Conservation (phyloP, 805 yeast genomes). For the Teunomyces panamensis region DNA sequence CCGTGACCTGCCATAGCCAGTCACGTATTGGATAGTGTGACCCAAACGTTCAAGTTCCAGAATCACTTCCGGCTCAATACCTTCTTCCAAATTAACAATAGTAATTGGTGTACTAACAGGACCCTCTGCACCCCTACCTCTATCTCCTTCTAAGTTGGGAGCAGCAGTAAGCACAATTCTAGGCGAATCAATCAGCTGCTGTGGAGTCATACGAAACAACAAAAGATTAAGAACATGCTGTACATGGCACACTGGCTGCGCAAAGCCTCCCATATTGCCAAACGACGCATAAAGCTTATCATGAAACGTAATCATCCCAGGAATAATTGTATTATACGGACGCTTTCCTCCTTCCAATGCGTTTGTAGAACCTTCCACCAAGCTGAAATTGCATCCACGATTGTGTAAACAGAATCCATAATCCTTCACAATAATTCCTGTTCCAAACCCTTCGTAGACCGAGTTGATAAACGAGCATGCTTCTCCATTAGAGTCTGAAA, state of each 20-base stretch:
- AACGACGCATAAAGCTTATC: slow-evolving; percentile 58
- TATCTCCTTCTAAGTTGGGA: slow-evolving; percentile 40
- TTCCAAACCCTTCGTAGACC: slow-evolving; percentile 65
- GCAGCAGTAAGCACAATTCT: slow-evolving; percentile 63
- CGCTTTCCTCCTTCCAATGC: slow-evolving; percentile 66
- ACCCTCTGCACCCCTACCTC: slow-evolving; percentile 60
- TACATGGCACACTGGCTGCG: slow-evolving; percentile 83
- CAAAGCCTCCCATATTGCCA: slow-evolving; percentile 86
- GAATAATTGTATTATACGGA: slow-evolving; percentile 81
- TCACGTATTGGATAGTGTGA: slow-evolving; percentile 48
- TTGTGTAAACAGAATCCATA: slow-evolving; percentile 71
- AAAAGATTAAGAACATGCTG: slow-evolving; percentile 69
- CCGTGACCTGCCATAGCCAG: slow-evolving; percentile 40
- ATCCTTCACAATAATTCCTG: slow-evolving; percentile 62
- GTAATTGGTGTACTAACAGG: slow-evolving; percentile 62
- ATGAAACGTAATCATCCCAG: slow-evolving; percentile 69
- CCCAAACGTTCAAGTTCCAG: slow-evolving; percentile 50
- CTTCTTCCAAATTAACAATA: slow-evolving; percentile 62
- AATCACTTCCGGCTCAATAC: slow-evolving; percentile 48
- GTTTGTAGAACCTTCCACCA: slow-evolving; percentile 55
- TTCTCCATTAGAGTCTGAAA: slow-evolving; percentile 64
- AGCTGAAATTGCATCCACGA: slow-evolving; percentile 73
- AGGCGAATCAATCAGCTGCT: slow-evolving; percentile 73
- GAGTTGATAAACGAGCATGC: slow-evolving; percentile 82
- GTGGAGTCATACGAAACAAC: slow-evolving; percentile 64